Conservation (phyloP, 2,329 filamentous ascomycete species). For the Paradendryphiella salina region DNA sequence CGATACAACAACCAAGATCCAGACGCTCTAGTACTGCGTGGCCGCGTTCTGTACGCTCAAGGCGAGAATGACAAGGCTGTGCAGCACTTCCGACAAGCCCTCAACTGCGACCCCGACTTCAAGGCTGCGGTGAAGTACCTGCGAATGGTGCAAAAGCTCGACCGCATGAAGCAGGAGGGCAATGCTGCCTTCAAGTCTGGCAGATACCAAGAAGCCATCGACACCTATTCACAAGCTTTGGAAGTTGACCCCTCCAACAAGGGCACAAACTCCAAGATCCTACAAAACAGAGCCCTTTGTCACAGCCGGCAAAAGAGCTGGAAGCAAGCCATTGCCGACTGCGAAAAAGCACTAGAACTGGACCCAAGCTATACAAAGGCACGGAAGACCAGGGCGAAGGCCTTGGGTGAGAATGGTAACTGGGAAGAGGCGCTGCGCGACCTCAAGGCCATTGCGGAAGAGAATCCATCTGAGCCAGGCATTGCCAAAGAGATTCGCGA, state of each 20-base stretch:
- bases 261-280: slow-evolving; percentile 89
- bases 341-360: slow-evolving; percentile 77
- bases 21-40: slow-evolving; percentile 87
- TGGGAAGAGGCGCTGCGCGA: slow-evolving; percentile 93
- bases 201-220: slow-evolving; percentile 76
- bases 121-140: slow-evolving; percentile 86
- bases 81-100: slow-evolving; percentile 85
- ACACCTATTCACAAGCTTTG: slow-evolving; percentile 81
- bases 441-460: slow-evolving; percentile 82
- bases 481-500: slow-evolving; percentile 84
- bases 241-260: slow-evolving; percentile 86
- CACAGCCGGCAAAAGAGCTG: slow-evolving; percentile 82
- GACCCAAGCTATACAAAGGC: slow-evolving; percentile 89
- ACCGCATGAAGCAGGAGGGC: slow-evolving; percentile 91
- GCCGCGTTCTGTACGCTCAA: slow-evolving; percentile 82
- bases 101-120: slow-evolving; percentile 90
- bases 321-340: slow-evolving; percentile 79
- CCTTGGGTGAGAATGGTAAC: slow-evolving; percentile 77
- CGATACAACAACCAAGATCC: slow-evolving; percentile 88
- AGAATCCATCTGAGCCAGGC: slow-evolving; percentile 77
- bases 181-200: slow-evolving; percentile 88
- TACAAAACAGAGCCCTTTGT: slow-evolving; percentile 90
- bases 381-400: slow-evolving; percentile 90
- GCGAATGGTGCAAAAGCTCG: slow-evolving; percentile 85
- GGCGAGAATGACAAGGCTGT: slow-evolving; percentile 95